Conservation (phyloP, 2,329 filamentous ascomycete genomes). For the Hypoxylon sp. region DNA sequence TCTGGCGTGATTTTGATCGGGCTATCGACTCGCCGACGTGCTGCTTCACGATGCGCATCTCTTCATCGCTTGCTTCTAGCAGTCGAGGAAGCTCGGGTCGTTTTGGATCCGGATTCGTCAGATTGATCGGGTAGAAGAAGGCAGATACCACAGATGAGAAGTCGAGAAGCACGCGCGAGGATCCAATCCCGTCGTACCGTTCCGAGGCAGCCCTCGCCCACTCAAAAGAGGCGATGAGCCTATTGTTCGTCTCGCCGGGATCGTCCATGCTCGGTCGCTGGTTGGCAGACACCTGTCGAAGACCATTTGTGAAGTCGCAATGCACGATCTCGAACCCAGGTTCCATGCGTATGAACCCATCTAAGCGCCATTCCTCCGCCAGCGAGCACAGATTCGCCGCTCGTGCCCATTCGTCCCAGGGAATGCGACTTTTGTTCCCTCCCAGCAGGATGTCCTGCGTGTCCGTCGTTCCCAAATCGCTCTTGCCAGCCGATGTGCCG, state of each 20-base stretch:
- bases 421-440: slow-evolving; percentile 43
- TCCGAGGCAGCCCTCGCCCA: slow-evolving; percentile 53
- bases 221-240: slow-evolving; percentile 45
- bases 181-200: slow-evolving; percentile 57
- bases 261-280: slow-evolving; percentile 42
- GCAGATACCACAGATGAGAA: slow-evolving; percentile 62
- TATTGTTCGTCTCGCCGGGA: slow-evolving; percentile 23
- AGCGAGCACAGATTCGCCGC: slow-evolving; percentile 65
- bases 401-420: slow-evolving; percentile 58
- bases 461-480: slow-evolving; percentile 71
- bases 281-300: slow-evolving; percentile 49
- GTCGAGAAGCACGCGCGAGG: slow-evolving; percentile 53
- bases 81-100: slow-evolving; percentile 49
- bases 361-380: slow-evolving; percentile 57
- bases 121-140: slow-evolving; percentile 60
- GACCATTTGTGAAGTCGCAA: slow-evolving; percentile 58
- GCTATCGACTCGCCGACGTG: slow-evolving; percentile 55
- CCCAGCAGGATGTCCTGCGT: slow-evolving; percentile 70
- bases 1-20: slow-evolving; percentile 45
- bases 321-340: slow-evolving; percentile 66
- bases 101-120: slow-evolving; percentile 52
- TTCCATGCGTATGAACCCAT: slow-evolving; percentile 63
- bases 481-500: slow-evolving; percentile 74
- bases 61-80: slow-evolving; percentile 39
- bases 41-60: slow-evolving; percentile 49